A percentile compares a stretch with the other conserved stretches of the same genome.
phyloP scores from a whole-genome alignment of 228 moss, liverwort and hornwort genomes.

The Sphagnum magellanicum region DNA sequence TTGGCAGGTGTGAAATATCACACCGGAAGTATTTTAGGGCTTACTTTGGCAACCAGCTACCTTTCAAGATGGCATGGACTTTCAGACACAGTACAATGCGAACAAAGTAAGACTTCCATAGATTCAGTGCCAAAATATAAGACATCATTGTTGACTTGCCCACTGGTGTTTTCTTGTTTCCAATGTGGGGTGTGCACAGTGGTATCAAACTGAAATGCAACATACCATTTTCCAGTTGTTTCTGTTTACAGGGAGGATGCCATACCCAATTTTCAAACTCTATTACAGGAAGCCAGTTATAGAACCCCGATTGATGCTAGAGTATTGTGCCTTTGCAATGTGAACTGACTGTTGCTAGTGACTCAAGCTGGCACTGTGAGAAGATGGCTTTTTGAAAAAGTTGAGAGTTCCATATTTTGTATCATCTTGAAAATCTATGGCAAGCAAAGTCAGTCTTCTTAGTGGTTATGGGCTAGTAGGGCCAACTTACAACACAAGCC shows the following conservation, averaged over 20 bases:
- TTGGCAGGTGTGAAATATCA: conserved; percentile 27
- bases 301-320: background rate
- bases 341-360: background rate
- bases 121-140: too few relatives aligned
- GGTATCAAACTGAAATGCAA: background rate
- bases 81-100: conserved; percentile 22
- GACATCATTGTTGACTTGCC: too few relatives aligned
- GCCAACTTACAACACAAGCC: too few relatives aligned
- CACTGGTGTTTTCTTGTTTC: background rate
- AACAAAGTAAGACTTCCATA: conserved; percentile 13
- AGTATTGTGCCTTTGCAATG: background rate
- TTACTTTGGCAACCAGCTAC: conserved; percentile 43
- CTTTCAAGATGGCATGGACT: conserved; percentile 23
- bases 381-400: too few relatives aligned
- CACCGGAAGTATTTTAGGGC: conserved; percentile 27
- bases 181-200: background rate
- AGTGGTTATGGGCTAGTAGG: too few relatives aligned
- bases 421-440: too few relatives aligned
- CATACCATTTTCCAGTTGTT: background rate
- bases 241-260: background rate
- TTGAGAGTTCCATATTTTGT: too few relatives aligned
- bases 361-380: too few relatives aligned
- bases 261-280: background rate
- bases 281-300: background rate
- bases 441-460: too few relatives aligned